Base-by-base conservation (phyloP, 306 rosid species). In the Medicago lupulina region DNA sequence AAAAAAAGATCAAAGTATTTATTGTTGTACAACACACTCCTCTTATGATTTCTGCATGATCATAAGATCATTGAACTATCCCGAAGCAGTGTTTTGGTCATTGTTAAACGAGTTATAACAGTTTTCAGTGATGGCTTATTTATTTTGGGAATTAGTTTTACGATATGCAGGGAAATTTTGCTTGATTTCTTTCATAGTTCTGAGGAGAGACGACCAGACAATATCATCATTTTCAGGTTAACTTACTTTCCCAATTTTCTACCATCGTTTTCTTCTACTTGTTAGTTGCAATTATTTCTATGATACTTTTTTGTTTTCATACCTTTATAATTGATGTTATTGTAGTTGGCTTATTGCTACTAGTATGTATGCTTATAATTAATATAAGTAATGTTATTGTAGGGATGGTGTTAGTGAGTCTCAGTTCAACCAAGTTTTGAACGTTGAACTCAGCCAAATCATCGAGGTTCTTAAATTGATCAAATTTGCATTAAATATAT, bases 361-460 rank as follows among this genome's bases (percentile, higher is more conserved):
- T 28, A 28, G 31, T 28, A 1, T 25, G 28, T 21, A 21, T 23
- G 28, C 28, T 23, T 23, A 23, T 23, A 23, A 23, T 23, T 23
- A 23, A 23, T 23, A 23, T 23, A 23, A 23, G 3, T 23, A 2
- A 23, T 28, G 31, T 28, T 3, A 3, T 28, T 28, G 31, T 28
- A 28, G 99, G 96, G 99, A 96, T 72, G 99, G 99, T 34, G 98
- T 96, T 14, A 90, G 97, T 3, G 98, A 96, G 47, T 96, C 99
- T 0, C 99, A 96, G 36, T 96, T 96, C 76, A 96, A 84, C 28
- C 97, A 96, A 88, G 99, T 96, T 3, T 50, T 92, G 83, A 96
- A 95, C 67, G 83, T 84, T 14, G 97, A 95, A 60, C 85, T 95
- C 7, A 84, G 88, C 69, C 97, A 95, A 76, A 90, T 95, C 38